Evolutionary conservation across 2,329 filamentous ascomycete species (phyloP), one percentile per base, ranked within the genome.

Genomic region (Penicillium sp.): DNA sequence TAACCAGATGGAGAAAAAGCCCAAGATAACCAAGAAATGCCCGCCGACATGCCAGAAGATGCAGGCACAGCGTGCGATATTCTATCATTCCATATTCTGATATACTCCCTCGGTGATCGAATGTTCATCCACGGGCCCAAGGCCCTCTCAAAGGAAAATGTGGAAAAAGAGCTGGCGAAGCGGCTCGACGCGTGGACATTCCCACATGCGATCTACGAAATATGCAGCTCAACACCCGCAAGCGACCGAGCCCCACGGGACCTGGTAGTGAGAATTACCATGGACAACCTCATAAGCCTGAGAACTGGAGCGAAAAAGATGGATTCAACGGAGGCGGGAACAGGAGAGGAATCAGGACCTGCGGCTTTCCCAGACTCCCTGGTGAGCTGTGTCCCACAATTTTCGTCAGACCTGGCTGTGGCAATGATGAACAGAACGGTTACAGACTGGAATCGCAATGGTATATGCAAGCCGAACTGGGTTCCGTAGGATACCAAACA

Each of bases 241-340:
- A 45, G 9, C 10, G 51, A 58, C 8, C n/a, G 33, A 13, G 51
- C 38, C 7, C 9, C 55, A n/a, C 51, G 45, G 29, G 46, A 58
- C 23, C 13, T 57, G 4, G 25, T 2, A n/a, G 15, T 57, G 8
- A 33, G 9, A 25, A 6, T 47, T 13, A 48, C 41, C 2, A 53
- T 53, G 40, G 23, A 46, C 1, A 40, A 57, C 13, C 15, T 47
- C 3, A 13, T 27, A 10, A 1, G 8, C 15, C 3, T 47, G 33
- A 29, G 25, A 31, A 21, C n/a, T 7, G n/a, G 43, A 5, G 6
- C 4, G 43, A 8, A 47, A 31, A 46, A 10, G 1, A 25, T 4
- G 3, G 8, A 13, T 21, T 8, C 25, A 13, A 23, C 37, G 2
- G n/a, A 21, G 38, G 19, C 6, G 21, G n/a, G 9, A 42, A 42